Base-by-base conservation (phyloP, 176 grass and related monocot species). In the Ananas comosus region DNA sequence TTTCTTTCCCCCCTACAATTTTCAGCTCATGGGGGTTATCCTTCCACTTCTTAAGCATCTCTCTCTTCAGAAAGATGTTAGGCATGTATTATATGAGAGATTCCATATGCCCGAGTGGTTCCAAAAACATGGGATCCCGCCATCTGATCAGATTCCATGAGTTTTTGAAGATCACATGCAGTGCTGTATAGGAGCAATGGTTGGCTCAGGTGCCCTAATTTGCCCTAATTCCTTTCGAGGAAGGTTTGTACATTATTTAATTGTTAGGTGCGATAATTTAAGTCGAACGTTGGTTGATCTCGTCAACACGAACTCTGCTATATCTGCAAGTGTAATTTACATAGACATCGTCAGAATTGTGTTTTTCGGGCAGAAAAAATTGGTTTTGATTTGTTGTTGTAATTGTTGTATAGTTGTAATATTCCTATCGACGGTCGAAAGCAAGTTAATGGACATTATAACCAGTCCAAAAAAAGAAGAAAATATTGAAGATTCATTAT, bases 81-180 rank as follows among this genome's bases (percentile, higher is more conserved):
- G 95, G 58, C 87, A 80, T 76, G 71, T 79, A 33, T 70, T 99
- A 66, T 78, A 94, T 18, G 90, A 99, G 84, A 91, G 85, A 79
- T 99, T 94, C 88, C 95, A 84, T 68, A 99, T 99, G 95, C 90
- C 95, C 29, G 90, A 99, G 84, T 99, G 95, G 95, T 99, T 99
- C 69, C 80, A 88, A 67, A 92, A 86, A 56, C 90, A 94, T 75
- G 95, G 90, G 16, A 91, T 99, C 49, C 90, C 90, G 29, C 78
- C 65, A 71, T 82, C 77, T 75, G 69, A 88, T 69, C 59, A 80
- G 67, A 67, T 70, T 33, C 51, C 72, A 11, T 92, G 80, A 85
- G 59, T 81, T 81, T 27, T 77, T 48, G 33, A 42, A 42, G 16
- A 67, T 48, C 16, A 6, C 21, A 4, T 67, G 29, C 25, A 10